These are phyloP conservation scores for Sicyos baderoa DNA, from an alignment of 306 rosid species.

Conservation along the genomic window DNA sequence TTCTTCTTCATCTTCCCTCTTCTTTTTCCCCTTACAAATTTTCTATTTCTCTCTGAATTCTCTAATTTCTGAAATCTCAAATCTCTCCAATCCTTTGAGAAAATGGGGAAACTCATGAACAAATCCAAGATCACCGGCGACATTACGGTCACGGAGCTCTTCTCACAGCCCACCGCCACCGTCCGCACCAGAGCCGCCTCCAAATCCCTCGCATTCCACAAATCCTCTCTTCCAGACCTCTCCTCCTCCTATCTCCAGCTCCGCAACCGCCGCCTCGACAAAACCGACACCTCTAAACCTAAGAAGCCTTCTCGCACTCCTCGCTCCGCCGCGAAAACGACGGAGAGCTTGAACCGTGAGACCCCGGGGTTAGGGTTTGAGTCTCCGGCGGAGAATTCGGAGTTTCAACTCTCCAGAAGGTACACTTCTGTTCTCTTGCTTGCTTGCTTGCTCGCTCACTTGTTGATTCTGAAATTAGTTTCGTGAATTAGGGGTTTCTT, in stretches of 20 bases:
- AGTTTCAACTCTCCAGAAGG: constrained; percentile 51
- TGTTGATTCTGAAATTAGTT: neutral
- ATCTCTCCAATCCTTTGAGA: neutral
- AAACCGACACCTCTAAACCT: constrained; percentile 11
- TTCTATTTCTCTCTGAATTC: neutral
- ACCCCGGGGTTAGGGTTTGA: constrained; percentile 2
- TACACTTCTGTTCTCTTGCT: constrained; percentile 17
- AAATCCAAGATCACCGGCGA: constrained; percentile 54
- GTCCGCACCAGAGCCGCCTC: constrained; percentile 65
- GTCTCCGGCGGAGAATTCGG: constrained; percentile 29
- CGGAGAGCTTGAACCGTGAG: constrained; percentile 22
- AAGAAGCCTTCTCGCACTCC: constrained; percentile 20
- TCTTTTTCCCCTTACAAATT: constrained; percentile 2
- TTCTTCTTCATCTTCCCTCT: constrained; percentile 24
- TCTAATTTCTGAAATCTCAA: neutral
- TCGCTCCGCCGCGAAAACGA: constrained; percentile 15
- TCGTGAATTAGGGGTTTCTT: neutral
- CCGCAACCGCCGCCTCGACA: constrained; percentile 68
- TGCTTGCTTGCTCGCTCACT: neutral
- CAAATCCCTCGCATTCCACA: constrained; percentile 54
- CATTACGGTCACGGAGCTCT: constrained; percentile 49
- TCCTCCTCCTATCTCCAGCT: constrained; percentile 64
- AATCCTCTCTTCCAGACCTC: constrained; percentile 25
- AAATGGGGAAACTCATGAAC: constrained; percentile 76
- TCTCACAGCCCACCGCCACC: constrained; percentile 36